phyloP scores from a whole-genome alignment of 2,329 filamentous ascomycete genomes.

The Ophiosphaerella herpotricha region DNA sequence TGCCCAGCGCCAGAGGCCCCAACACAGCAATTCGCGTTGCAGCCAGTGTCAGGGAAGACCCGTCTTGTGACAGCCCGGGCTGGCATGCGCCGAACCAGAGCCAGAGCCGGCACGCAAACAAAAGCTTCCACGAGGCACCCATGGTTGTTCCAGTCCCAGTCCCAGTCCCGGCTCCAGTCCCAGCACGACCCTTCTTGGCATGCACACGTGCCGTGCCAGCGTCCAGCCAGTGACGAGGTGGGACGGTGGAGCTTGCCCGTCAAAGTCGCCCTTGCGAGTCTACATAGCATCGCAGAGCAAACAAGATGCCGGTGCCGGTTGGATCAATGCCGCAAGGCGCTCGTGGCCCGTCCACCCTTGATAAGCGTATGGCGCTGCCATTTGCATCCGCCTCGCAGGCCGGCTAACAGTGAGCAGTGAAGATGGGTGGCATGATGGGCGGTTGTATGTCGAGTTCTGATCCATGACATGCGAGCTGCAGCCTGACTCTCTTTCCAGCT shows the following conservation, averaged over 20 bases:
- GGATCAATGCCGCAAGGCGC: slow-evolving; percentile 47
- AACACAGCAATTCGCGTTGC: background rate
- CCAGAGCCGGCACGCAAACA: background rate
- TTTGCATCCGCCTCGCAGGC: slow-evolving; percentile 22
- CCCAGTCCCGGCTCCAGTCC: background rate
- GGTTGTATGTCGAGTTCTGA: slow-evolving; percentile 71
- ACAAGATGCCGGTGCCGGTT: slow-evolving; percentile 62
- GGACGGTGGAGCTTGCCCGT: slow-evolving; percentile 2
- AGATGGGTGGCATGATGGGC: slow-evolving; percentile 99
- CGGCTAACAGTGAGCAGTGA: slow-evolving; percentile 64
- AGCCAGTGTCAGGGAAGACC: background rate
- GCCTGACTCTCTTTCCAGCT: slow-evolving; percentile 60
- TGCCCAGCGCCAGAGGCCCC: background rate
- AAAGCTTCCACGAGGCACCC: slow-evolving; percentile 9
- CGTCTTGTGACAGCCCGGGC: background rate
- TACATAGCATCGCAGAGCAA: slow-evolving; percentile 4
- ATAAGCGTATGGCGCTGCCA: slow-evolving; percentile 64
- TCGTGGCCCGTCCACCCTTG: slow-evolving; percentile 67
- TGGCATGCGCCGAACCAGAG: background rate
- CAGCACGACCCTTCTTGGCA: slow-evolving; percentile 6
- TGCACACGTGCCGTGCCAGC: slow-evolving; percentile 14
- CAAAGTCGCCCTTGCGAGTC: too few relatives aligned
- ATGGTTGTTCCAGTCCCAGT: slow-evolving; percentile 14
- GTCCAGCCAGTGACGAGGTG: slow-evolving; percentile 5
- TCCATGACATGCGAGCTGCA: background rate